These are phyloP conservation scores for Prunus fruticosa DNA, from an alignment of 306 rosid genomes.

Conservation along the genomic window DNA sequence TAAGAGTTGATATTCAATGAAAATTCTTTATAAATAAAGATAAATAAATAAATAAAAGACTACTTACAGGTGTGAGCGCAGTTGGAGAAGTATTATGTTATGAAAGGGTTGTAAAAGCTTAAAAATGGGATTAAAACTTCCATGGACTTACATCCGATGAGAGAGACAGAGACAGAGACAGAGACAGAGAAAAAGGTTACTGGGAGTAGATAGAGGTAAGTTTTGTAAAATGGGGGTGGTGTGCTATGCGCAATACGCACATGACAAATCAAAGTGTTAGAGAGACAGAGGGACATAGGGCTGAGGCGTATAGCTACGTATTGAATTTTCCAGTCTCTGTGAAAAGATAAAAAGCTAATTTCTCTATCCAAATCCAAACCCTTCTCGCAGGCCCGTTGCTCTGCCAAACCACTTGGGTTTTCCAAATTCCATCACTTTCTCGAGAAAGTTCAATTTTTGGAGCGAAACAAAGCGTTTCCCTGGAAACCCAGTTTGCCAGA, in stretches of 20 bases:
- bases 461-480: not conserved
- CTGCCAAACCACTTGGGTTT: not conserved
- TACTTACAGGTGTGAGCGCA: no score
- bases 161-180: no score
- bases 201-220: no score
- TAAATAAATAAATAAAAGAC: no score
- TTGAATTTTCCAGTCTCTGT: not conserved
- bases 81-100: not conserved
- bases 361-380: conserved; percentile 9
- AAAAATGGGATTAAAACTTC: no score
- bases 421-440: not conserved
- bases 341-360: not conserved
- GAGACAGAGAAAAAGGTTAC: no score
- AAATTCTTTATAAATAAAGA: no score
- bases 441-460: not conserved
- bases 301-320: not conserved
- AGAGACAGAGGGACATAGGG: not conserved
- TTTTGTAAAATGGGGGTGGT: not conserved
- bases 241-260: not conserved
- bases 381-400: not conserved
- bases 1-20: no score
- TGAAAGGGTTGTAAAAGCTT: not conserved
- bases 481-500: not conserved
- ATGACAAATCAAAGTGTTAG: not conserved
- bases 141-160: no score